These are phyloP conservation scores for Halophytophthora batemanensis DNA, from an alignment of 352 stramenopile species.

Conservation along the genomic window DNA sequence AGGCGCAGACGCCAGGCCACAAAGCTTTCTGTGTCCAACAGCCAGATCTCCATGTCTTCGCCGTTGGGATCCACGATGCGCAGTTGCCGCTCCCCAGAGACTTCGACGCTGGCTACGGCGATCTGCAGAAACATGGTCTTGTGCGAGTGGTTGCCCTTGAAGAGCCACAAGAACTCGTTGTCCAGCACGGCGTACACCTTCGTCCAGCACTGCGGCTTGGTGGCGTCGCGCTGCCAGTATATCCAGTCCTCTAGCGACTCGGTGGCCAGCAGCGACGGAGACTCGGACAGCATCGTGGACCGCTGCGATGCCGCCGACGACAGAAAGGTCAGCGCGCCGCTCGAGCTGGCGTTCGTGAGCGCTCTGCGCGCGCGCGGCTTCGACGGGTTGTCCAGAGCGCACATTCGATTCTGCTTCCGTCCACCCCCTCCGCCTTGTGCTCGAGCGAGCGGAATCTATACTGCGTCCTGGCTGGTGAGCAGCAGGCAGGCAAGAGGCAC, in stretches of 20 bases:
- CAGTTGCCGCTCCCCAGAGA: constrained; percentile 60
- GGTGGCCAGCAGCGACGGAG: constrained; percentile 21
- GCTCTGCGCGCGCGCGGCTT: constrained; percentile 23
- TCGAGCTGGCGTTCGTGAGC: constrained; percentile 21
- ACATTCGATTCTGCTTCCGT: constrained; percentile 3
- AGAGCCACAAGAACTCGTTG: constrained; percentile 81
- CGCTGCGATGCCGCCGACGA: constrained; percentile 37
- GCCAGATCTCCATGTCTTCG: constrained; percentile 72
- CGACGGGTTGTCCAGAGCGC: constrained; percentile 13
- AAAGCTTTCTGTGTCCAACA: constrained; percentile 55
- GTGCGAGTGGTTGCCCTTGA: constrained; percentile 57
- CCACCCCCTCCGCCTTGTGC: no score
- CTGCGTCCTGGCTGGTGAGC: not conserved
- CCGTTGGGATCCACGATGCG: constrained; percentile 73
- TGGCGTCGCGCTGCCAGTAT: constrained; percentile 79
- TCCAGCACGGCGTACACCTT: constrained; percentile 79
- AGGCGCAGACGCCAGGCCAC: constrained; percentile 47
- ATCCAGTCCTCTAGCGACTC: constrained; percentile 73
- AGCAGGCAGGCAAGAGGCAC: no score
- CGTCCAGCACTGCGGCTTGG: constrained; percentile 70
- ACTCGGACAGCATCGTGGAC: constrained; percentile 42
- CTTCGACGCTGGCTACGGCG: constrained; percentile 63
- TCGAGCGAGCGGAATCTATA: constrained; percentile 11
- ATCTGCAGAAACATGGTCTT: constrained; percentile 72
- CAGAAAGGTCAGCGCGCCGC: constrained; percentile 30